These are phyloP conservation scores for Babesia divergens DNA, from an alignment of 169 alveolate genomes.

Conservation along the genomic window DNA sequence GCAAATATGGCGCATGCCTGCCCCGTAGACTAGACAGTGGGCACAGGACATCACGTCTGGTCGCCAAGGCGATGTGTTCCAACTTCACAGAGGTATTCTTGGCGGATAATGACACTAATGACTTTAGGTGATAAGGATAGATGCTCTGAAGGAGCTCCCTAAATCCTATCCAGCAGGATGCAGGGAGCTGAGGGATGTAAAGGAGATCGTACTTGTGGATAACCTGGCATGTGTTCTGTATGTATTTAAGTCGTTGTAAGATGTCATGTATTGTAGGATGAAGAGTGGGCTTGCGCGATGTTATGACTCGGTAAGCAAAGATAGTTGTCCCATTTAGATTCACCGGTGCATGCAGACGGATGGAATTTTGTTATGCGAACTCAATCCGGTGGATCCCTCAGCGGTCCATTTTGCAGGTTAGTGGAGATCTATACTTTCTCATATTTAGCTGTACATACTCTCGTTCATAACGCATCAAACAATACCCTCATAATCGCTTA, in stretches of 20 bases:
- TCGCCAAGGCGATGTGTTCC: slow-evolving; percentile 30
- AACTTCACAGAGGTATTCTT: slow-evolving; percentile 39
- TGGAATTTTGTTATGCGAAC: slow-evolving; percentile 48
- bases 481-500: slow-evolving; percentile 74
- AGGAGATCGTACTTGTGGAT: slow-evolving; percentile 68
- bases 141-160: slow-evolving; percentile 65
- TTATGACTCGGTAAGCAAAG: slow-evolving; percentile 55
- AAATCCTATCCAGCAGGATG: slow-evolving; percentile 30
- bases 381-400: slow-evolving; percentile 35
- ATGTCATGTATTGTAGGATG: slow-evolving; percentile 4
- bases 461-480: slow-evolving; percentile 68
- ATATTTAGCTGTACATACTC: slow-evolving; percentile 70
- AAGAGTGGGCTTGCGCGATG: slow-evolving; percentile 70
- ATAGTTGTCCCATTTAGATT: slow-evolving; percentile 9
- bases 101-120: slow-evolving; percentile 9
- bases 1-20: slow-evolving; percentile 24
- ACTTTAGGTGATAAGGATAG: slow-evolving; percentile 55
- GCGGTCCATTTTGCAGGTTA: slow-evolving; percentile 54
- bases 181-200: slow-evolving; percentile 60
- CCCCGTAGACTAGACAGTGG: slow-evolving; percentile 35
- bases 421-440: background rate
- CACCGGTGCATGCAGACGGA: slow-evolving; percentile 30
- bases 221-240: slow-evolving; percentile 69
- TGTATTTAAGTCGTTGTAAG: background rate
- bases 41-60: background rate